Percentiles rank a stretch among this genome's conserved stretches.
Conservation (phyloP, 495 filamentous ascomycete species). For the Aspergillus bridgeri region DNA sequence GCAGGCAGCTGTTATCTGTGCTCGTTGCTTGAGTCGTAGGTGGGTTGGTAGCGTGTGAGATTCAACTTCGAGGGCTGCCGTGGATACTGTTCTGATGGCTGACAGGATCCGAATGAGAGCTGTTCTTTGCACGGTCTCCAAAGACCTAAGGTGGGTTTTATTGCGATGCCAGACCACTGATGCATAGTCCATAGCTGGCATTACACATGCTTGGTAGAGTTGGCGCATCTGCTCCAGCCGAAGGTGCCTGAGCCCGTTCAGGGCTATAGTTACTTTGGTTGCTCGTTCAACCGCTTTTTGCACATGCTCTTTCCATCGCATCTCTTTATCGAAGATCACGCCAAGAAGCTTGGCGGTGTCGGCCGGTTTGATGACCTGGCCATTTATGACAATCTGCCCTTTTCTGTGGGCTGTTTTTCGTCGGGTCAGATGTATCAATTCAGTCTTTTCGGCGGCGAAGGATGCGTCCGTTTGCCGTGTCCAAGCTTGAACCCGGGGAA, state of each 20-base stretch:
- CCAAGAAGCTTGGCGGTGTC: conserved; percentile 22
- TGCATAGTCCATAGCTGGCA: too few relatives aligned
- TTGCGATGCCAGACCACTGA: too few relatives aligned
- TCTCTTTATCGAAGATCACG: conserved; percentile 20
- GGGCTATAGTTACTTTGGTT: conserved; percentile 16
- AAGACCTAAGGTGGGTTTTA: too few relatives aligned
- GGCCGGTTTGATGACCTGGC: conserved; percentile 13
- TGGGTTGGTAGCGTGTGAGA: too few relatives aligned
- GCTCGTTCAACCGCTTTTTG: conserved; percentile 22
- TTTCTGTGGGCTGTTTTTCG: conserved; percentile 7
- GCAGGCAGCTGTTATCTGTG: too few relatives aligned
- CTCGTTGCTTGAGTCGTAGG: too few relatives aligned
- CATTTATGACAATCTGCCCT: conserved; percentile 16
- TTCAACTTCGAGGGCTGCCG: too few relatives aligned
- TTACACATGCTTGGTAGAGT: conserved; percentile 23
- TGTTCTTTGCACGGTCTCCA: too few relatives aligned
- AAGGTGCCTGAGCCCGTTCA: conserved; percentile 16
- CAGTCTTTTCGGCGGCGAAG: conserved; percentile 26
- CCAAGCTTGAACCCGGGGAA: conserved; percentile 23
- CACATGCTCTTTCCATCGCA: conserved; percentile 23
- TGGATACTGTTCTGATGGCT: too few relatives aligned
- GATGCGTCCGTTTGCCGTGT: conserved; percentile 13
- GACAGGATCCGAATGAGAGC: too few relatives aligned
- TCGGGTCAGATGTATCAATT: conserved; percentile 25
- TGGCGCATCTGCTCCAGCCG: conserved; percentile 23